Evolutionary conservation across 768 basidiomycete genomes (phyloP), one percentile per base, ranked within the genome.

Genomic region (Termitomyces sp.): DNA sequence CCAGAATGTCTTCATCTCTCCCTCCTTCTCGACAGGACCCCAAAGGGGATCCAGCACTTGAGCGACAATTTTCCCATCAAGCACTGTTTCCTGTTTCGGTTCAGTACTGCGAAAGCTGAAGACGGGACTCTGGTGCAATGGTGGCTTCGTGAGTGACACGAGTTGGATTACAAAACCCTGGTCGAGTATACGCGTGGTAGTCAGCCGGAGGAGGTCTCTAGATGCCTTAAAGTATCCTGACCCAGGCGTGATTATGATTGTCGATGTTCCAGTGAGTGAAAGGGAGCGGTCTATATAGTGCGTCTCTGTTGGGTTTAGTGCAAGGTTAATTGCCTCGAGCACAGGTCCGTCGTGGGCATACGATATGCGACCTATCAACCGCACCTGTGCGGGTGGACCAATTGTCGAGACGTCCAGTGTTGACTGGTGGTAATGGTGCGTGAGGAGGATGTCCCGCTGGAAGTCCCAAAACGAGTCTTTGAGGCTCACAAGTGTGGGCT

Each of bases 251-350:
- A 98, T 84, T 42, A 98, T 68, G 44, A 94, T 82, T 3, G 89
- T 91, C 14, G 85, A 84, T 0, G 87, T 73, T 21, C 96, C 96
- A 0, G 95, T 98, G 14, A 94, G 78, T 2, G 88, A 91, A 9
- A 98, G 75, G 32, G 96, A 97, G 19, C 97, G 86, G 68, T 98
- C 97, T 61, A 98, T 86, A 67, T 97, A 95, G 67, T 97, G 93
- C 2, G 88, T 91, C 71, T 98, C 96, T 16, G 88, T 88, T 0
- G 95, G 91, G 66, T 94, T 96, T 16, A 98, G 79, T 0, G 86
- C 91, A 44, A 99, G 80, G 65, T 98, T 98, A 51, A 98, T 78
- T 1, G 94, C 93, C 70, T 98, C 97, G 5, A 98, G 80, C n/a
- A 98, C 78, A 40, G 94, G 94, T 0, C 94, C 94, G 61, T 98